Evolutionary conservation across 2,329 filamentous ascomycete genomes (phyloP), one percentile per base, ranked within the genome.

Genomic region (Didymella sp.): DNA sequence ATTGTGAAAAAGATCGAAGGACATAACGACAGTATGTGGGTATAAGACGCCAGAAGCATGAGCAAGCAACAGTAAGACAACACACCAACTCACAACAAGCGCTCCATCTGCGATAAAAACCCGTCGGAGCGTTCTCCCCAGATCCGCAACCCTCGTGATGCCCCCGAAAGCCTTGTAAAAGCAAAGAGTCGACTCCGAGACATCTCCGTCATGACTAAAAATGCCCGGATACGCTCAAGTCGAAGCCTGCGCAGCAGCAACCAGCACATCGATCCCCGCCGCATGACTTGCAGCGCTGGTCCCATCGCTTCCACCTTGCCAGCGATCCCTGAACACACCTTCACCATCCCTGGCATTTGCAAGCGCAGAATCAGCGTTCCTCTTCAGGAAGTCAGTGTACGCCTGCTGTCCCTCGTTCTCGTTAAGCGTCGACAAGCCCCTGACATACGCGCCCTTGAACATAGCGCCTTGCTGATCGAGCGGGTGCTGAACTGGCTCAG

Each of bases 251-350:
- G 31, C 2, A 35, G 73, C 73, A 46, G 85, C 87, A 51, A 90
- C 84, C 19, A 90, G 73, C n/a, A 81, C 82, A 75, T 89, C 87
- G 64, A 89, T 74, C 0, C 85, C 87, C 22, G 83, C 83, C 66
- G 84, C 85, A 43, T 89, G 87, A n/a, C 85, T 85, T 35, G 82
- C 79, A 0, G 85, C 82, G 59, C 77, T 77, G 1, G 78, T 81
- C 35, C 81, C 78, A 0, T 67, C 67, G 24, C 80, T 80, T 0
- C 85, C 84, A 0, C 86, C 87, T 6, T 82, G 78, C 87, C 87
- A 89, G 4, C 80, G 76, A 6, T 87, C 78, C 6, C 85, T 83
- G 5, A 89, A 73, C 61, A 80, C 76, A 60, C 82, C 80, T 4
- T 77, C 73, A 9, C 73, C 66, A 31, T 64, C 62, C 40, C 62